These are phyloP conservation scores for Phaeosphaeriaceae sp. DNA, from an alignment of 2,329 filamentous ascomycete species.

Conservation along the genomic window DNA sequence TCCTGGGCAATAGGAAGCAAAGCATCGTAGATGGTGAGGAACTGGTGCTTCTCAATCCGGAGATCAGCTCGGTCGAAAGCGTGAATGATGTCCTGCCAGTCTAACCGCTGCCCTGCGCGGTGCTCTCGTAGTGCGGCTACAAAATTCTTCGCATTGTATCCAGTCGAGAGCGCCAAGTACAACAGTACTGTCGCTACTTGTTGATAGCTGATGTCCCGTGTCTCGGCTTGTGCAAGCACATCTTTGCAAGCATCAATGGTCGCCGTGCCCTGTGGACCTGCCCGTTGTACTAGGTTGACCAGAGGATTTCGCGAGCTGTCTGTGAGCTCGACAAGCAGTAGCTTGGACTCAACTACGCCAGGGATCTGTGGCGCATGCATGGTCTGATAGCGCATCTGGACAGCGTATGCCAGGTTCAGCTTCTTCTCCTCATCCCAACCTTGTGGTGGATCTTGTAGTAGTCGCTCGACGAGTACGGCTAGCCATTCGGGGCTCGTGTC, in stretches of 20 bases:
- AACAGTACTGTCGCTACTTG: constrained; percentile 83
- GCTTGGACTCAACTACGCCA: constrained; percentile 71
- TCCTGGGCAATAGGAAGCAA: constrained; percentile 74
- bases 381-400: constrained; percentile 67
- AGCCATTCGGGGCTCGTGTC: constrained; percentile 74
- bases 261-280: constrained; percentile 76
- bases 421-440: constrained; percentile 81
- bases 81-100: constrained; percentile 74
- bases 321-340: constrained; percentile 73
- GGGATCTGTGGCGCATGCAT: constrained; percentile 70
- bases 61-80: constrained; percentile 82
- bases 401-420: constrained; percentile 70
- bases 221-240: constrained; percentile 62
- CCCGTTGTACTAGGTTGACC: constrained; percentile 71
- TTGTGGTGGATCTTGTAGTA: constrained; percentile 84
- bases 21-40: constrained; percentile 80
- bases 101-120: constrained; percentile 62
- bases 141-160: constrained; percentile 72
- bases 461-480: constrained; percentile 81
- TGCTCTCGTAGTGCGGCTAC: constrained; percentile 65
- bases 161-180: constrained; percentile 69
- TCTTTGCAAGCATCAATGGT: constrained; percentile 75
- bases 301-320: constrained; percentile 66
- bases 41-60: constrained; percentile 78
- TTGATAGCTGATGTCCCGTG: constrained; percentile 75